Base-by-base conservation (phyloP, 306 rosid species). In the Potentilla sterilis region DNA sequence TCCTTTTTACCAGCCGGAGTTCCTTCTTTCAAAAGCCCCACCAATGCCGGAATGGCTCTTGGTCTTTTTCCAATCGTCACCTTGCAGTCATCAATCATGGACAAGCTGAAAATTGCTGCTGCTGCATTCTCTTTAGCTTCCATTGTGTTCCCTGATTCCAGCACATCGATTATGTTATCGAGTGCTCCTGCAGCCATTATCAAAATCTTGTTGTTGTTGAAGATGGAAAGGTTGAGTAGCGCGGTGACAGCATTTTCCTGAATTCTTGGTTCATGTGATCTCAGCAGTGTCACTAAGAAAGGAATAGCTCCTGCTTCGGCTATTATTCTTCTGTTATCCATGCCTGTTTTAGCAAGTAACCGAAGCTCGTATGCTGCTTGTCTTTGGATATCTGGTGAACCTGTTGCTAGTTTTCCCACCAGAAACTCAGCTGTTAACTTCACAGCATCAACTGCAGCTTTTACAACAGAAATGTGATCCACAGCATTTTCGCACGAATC, bases 271-370 rank as follows among this genome's bases (percentile, higher is more conserved):
- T 95, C 96, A 2, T 84, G 80, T 1, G 93, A 90, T 67, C 75
- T 87, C 65, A 92, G 70, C 62, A 95, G 79, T 4, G 89, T 89
- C 46, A 92, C 92, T 0, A 95, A 83, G 72, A 95, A 95, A 0
- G 98, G 98, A 74, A 95, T 90, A 0, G 97, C 97, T 22, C 98
- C 98, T 34, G 95, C 98, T 83, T 95, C 97, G 0, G 97, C 91
- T 38, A 94, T 91, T 41, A 94, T 77, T 74, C 96, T 75, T 47
- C 96, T 80, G 69, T 89, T 92, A 40, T 85, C 84, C 97, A 88
- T 89, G 41, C 97, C 91, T 0, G 96, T 82, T 87, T 95, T 95
- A 0, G 96, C 93, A 2, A 95, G 96, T 40, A 95, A 70, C 24
- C 96, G 84, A 38, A 95, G 92, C 58, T 95, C 97, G 57, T 92